A percentile compares a stretch with the other conserved stretches of the same genome.
phyloP scores from a whole-genome alignment of 2,329 filamentous ascomycete genomes.

The Nemania abortiva region DNA sequence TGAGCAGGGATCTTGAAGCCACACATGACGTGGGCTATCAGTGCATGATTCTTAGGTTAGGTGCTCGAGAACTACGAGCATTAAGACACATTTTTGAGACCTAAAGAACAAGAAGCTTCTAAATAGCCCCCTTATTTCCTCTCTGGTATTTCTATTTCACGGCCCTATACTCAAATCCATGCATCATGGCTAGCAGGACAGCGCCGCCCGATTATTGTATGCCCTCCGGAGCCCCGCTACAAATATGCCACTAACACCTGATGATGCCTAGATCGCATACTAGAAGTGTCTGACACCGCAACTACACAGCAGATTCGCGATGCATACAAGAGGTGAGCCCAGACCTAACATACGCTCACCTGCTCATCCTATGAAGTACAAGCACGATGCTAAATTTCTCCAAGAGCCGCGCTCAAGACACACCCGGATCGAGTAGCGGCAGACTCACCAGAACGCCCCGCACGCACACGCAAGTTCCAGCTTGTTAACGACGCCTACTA shows the following conservation, averaged over 20 bases:
- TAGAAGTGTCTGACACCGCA: slow-evolving; percentile 79
- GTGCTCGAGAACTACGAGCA: background rate
- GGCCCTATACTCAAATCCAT: slow-evolving; percentile 46
- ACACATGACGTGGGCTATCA: slow-evolving; percentile 41
- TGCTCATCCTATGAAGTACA: background rate
- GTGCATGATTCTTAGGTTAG: slow-evolving; percentile 16
- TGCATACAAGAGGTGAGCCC: slow-evolving; percentile 86
- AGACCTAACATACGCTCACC: no score
- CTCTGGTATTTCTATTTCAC: background rate
- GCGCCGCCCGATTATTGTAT: slow-evolving; percentile 71
- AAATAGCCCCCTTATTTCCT: background rate
- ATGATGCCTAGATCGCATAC: slow-evolving; percentile 71
- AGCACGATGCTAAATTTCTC: slow-evolving; percentile 15
- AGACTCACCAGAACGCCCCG: slow-evolving; percentile 83
- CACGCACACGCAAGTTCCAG: slow-evolving; percentile 89
- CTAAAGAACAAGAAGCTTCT: slow-evolving; percentile 5
- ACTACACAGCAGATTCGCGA: slow-evolving; percentile 86
- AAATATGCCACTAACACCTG: slow-evolving; percentile 41
- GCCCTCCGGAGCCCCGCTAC: slow-evolving; percentile 47
- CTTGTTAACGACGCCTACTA: slow-evolving; percentile 94
- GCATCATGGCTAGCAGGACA: slow-evolving; percentile 51
- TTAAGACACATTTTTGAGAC: slow-evolving; percentile 1
- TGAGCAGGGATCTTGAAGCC: slow-evolving; percentile 27
- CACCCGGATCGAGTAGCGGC: slow-evolving; percentile 91
- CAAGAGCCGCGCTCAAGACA: slow-evolving; percentile 86